Conservation (phyloP, 2,329 filamentous ascomycete genomes). For the Aaosphaeria pasadenensis region DNA sequence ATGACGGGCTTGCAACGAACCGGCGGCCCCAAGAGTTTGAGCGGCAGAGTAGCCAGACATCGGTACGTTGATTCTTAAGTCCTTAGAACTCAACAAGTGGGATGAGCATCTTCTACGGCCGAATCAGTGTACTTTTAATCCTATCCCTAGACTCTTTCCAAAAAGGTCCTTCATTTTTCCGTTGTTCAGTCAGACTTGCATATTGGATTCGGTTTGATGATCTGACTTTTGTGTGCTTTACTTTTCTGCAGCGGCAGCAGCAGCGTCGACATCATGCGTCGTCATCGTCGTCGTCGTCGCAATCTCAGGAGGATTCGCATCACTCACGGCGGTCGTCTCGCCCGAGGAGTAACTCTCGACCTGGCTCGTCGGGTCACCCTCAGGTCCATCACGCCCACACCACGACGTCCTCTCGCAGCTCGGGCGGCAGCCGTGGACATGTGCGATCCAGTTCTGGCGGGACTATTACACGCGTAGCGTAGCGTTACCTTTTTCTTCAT, state of each 20-base stretch:
- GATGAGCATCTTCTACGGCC: constrained; percentile 37
- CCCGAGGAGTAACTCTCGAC: constrained; percentile 39
- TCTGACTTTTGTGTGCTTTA: constrained; percentile 38
- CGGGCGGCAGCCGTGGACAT: constrained; percentile 15
- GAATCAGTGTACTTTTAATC: constrained; percentile 42
- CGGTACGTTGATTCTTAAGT: constrained; percentile 45
- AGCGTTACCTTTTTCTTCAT: no score
- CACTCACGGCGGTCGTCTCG: constrained; percentile 24
- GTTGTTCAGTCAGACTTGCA: constrained; percentile 27
- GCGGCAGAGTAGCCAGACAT: constrained; percentile 38
- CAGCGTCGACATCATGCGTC: constrained; percentile 4
- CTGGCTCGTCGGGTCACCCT: constrained; percentile 28
- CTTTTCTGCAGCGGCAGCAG: constrained; percentile 37
- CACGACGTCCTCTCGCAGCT: constrained; percentile 11
- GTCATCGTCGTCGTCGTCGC: not conserved
- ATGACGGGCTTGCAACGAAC: constrained; percentile 53
- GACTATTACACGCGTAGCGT: constrained; percentile 23
- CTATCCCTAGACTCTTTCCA: constrained; percentile 37
- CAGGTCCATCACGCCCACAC: not conserved
- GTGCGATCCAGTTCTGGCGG: constrained; percentile 30
- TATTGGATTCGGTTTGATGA: constrained; percentile 35
- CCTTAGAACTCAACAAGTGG: constrained; percentile 32
- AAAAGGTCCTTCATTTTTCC: constrained; percentile 13
- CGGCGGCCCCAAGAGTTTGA: constrained; percentile 40
- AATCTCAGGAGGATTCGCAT: constrained; percentile 34